Evolutionary conservation across 768 basidiomycete species (phyloP).

Genomic region (Chiua virens): DNA sequence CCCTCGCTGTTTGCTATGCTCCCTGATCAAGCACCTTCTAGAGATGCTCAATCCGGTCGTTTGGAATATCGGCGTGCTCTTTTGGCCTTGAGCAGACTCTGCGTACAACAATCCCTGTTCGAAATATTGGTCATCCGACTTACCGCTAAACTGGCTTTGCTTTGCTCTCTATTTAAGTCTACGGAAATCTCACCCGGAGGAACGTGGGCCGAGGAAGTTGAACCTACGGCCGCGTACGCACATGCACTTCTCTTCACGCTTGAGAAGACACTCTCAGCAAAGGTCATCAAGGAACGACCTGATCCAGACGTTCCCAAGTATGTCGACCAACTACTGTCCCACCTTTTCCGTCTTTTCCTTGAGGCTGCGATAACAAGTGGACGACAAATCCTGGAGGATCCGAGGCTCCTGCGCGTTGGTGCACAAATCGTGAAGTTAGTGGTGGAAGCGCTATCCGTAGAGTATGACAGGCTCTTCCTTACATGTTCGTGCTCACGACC

Average conservation of each 20-base stretch:
- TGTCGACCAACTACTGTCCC: slow-evolving; percentile 70
- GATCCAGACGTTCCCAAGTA: slow-evolving; percentile 81
- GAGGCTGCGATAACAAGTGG: slow-evolving; percentile 34
- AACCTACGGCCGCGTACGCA: slow-evolving; percentile 78
- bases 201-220: slow-evolving; percentile 38
- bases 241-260: slow-evolving; percentile 80
- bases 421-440: slow-evolving; percentile 69
- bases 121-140: slow-evolving; percentile 79
- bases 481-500: background rate
- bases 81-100: slow-evolving; percentile 67
- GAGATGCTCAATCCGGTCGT: slow-evolving; percentile 55
- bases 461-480: slow-evolving; percentile 50
- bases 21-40: slow-evolving; percentile 62
- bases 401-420: slow-evolving; percentile 39
- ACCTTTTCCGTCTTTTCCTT: slow-evolving; percentile 67
- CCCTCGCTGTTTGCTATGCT: slow-evolving; percentile 77
- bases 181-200: slow-evolving; percentile 1
- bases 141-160: slow-evolving; percentile 69
- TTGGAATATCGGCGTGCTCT: slow-evolving; percentile 67
- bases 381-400: slow-evolving; percentile 35
- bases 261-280: slow-evolving; percentile 54
- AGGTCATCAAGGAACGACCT: slow-evolving; percentile 42
- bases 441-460: slow-evolving; percentile 56
- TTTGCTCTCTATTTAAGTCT: slow-evolving; percentile 43
- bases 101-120: slow-evolving; percentile 74